A percentile compares a stretch with the other conserved stretches of the same genome.
Conservation (phyloP, 1,139 yeast genomes). For the Pichia sp. region DNA sequence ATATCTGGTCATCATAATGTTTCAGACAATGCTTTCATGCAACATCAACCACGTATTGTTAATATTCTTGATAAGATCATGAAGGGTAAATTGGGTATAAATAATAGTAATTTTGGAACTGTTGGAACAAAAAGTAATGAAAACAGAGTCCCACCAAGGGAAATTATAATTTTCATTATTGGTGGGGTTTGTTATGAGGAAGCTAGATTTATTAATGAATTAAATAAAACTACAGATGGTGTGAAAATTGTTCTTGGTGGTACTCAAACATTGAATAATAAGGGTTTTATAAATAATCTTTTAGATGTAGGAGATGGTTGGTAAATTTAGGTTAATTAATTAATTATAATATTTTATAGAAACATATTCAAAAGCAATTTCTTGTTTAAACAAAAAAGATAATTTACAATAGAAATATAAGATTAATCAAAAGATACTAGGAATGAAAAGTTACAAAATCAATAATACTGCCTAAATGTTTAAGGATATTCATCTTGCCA, state of each 20-base stretch:
- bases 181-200: slow-evolving; percentile 96
- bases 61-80: slow-evolving; percentile 42
- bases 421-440: no score
- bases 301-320: slow-evolving; percentile 12
- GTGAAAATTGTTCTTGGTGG: slow-evolving; percentile 70
- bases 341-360: not conserved
- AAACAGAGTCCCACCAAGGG: slow-evolving; percentile 48
- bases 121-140: slow-evolving; percentile 1
- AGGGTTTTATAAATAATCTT: slow-evolving; percentile 41
- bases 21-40: slow-evolving; percentile 43
- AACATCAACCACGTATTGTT: slow-evolving; percentile 71
- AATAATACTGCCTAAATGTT: not conserved
- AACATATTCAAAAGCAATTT: no score
- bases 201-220: slow-evolving; percentile 70
- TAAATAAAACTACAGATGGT: slow-evolving; percentile 44
- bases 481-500: slow-evolving; percentile 76
- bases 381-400: no score
- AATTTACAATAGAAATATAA: not conserved
- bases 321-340: not conserved
- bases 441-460: not conserved
- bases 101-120: slow-evolving; percentile 1
- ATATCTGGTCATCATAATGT: slow-evolving; percentile 20
- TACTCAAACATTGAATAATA: slow-evolving; percentile 58
- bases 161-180: slow-evolving; percentile 70
- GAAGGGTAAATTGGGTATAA: slow-evolving; percentile 40